These are phyloP conservation scores for Kwoniella dendrophila DNA, from an alignment of 768 basidiomycete genomes.

Conservation along the genomic window DNA sequence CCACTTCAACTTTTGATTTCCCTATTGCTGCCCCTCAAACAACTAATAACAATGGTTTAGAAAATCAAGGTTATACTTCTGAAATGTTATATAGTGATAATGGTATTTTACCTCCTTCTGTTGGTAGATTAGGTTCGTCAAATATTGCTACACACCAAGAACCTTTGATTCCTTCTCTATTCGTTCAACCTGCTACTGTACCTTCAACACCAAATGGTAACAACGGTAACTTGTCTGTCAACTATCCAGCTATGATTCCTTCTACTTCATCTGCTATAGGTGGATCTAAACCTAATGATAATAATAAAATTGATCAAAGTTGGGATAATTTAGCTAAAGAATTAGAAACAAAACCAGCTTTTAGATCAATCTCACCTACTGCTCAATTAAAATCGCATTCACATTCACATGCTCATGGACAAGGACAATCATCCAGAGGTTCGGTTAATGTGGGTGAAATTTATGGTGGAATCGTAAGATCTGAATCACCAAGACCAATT, in stretches of 20 bases:
- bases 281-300: background rate
- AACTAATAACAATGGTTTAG: no score
- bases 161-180: slow-evolving; percentile 33
- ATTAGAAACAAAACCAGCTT: slow-evolving; percentile 42
- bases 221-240: slow-evolving; percentile 10
- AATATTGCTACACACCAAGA: slow-evolving; percentile 33
- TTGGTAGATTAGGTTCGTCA: background rate
- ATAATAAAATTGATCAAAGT: slow-evolving; percentile 27
- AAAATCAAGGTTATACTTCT: slow-evolving; percentile 8
- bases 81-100: slow-evolving; percentile 17
- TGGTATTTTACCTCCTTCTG: slow-evolving; percentile 5
- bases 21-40: slow-evolving; percentile 13
- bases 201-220: slow-evolving; percentile 48
- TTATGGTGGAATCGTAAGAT: slow-evolving; percentile 1
- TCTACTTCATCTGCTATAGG: slow-evolving; percentile 19
- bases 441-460: background rate
- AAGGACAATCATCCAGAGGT: background rate
- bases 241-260: slow-evolving; percentile 34
- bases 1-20: slow-evolving; percentile 14
- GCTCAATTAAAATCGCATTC: slow-evolving; percentile 44
- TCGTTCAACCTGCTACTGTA: slow-evolving; percentile 43
- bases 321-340: slow-evolving; percentile 42
- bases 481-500: slow-evolving; percentile 12
- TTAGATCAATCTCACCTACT: slow-evolving; percentile 50
- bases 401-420: slow-evolving; percentile 20